These are phyloP conservation scores for Dendrothele bispora DNA, from an alignment of 768 basidiomycete genomes.

Conservation along the genomic window DNA sequence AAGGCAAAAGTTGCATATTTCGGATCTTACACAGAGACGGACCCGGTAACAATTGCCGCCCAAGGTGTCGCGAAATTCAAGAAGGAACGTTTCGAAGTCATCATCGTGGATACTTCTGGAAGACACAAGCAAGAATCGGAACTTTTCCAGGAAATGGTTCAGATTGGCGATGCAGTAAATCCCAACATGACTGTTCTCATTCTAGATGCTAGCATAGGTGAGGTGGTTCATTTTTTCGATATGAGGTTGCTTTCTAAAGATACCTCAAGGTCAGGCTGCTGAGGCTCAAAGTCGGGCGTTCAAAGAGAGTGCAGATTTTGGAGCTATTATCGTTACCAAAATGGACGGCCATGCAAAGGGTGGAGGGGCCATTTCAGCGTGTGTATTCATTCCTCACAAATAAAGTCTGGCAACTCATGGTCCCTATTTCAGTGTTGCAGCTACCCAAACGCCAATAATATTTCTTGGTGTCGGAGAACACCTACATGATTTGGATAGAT, in stretches of 20 bases:
- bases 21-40: slow-evolving; percentile 98
- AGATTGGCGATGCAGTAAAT: slow-evolving; percentile 90
- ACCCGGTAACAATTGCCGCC: slow-evolving; percentile 92
- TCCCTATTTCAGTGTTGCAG: slow-evolving; percentile 75
- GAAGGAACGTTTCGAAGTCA: slow-evolving; percentile 97
- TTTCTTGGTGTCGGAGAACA: slow-evolving; percentile 99
- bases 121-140: slow-evolving; percentile 97
- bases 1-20: slow-evolving; percentile 99
- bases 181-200: slow-evolving; percentile 97
- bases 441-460: slow-evolving; percentile 96
- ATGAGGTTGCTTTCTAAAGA: slow-evolving; percentile 3
- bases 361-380: slow-evolving; percentile 99
- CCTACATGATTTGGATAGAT: slow-evolving; percentile 93
- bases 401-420: slow-evolving; percentile 13
- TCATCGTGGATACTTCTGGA: slow-evolving; percentile 98
- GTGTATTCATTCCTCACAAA: slow-evolving; percentile 30
- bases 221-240: slow-evolving; percentile 10
- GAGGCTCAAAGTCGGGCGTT: slow-evolving; percentile 96
- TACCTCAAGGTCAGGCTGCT: slow-evolving; percentile 82
- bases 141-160: slow-evolving; percentile 96
- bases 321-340: slow-evolving; percentile 98
- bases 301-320: slow-evolving; percentile 97
- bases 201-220: slow-evolving; percentile 95
- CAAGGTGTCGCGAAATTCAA: slow-evolving; percentile 97
- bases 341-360: slow-evolving; percentile 99